Percentiles rank a stretch among this genome's conserved stretches.
phyloP scores from a whole-genome alignment of 345 rosid species.

The Boechera retrofracta region DNA sequence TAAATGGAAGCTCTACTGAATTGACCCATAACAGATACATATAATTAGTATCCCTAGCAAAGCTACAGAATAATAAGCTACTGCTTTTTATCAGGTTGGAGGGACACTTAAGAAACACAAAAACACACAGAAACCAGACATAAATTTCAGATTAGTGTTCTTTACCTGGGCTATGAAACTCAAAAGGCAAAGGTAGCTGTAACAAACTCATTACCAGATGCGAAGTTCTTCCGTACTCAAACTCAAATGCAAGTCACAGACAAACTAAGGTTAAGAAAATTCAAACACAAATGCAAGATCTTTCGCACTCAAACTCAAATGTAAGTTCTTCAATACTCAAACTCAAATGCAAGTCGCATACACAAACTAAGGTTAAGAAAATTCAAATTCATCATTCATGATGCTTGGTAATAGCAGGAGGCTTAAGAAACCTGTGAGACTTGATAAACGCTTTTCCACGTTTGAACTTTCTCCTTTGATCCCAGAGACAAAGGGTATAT shows the following conservation, averaged over 20 bases:
- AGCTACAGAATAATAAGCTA: constrained; percentile 11
- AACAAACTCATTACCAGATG: background rate
- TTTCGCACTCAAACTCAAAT: constrained; percentile 18
- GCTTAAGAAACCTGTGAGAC: constrained; percentile 68
- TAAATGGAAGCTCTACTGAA: background rate
- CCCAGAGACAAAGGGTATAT: constrained; percentile 82
- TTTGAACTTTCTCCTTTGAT: constrained; percentile 52
- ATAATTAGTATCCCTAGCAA: background rate
- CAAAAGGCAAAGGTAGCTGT: background rate
- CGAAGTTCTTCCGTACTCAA: constrained; percentile 19
- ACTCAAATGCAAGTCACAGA: constrained; percentile 26
- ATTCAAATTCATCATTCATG: constrained; percentile 20
- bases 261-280: constrained; percentile 8
- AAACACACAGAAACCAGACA: background rate
- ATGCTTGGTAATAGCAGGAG: constrained; percentile 16
- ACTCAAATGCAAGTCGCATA: constrained; percentile 26
- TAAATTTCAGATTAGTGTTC: background rate
- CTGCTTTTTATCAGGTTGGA: background rate
- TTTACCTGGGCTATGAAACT: constrained; percentile 19
- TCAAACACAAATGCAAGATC: background rate
- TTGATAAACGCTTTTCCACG: constrained; percentile 68
- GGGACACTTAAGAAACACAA: constrained; percentile 3
- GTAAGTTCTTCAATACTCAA: constrained; percentile 25
- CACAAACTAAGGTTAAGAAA: constrained; percentile 16
- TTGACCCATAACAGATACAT: background rate